phyloP scores from a whole-genome alignment of 2,329 filamentous ascomycete species.

The Cryphonectria japonica region DNA sequence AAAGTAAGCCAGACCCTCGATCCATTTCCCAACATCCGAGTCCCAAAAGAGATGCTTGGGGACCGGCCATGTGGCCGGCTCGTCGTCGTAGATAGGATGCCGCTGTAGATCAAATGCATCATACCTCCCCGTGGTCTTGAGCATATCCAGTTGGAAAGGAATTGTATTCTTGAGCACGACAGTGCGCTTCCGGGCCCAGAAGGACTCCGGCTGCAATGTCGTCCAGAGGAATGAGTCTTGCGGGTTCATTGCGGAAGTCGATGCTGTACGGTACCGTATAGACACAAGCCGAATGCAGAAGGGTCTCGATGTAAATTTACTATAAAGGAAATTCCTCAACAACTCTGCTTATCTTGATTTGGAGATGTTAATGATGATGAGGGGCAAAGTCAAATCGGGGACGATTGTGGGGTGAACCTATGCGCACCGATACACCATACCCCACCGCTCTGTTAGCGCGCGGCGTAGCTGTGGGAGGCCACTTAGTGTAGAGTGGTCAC shows the following conservation, averaged over 20 bases:
- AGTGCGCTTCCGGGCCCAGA: constrained; percentile 26
- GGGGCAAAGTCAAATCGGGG: constrained; percentile 4
- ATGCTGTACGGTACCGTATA: background rate
- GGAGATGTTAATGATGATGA: background rate
- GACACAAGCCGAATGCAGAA: background rate
- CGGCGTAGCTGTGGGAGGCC: background rate
- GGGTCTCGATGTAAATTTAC: background rate
- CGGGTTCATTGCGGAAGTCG: constrained; percentile 14
- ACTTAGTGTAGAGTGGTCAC: no score
- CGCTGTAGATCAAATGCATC: constrained; percentile 61
- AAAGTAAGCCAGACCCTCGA: constrained; percentile 64
- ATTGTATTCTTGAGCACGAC: constrained; percentile 23
- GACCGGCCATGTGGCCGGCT: constrained; percentile 39
- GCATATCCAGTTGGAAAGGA: constrained; percentile 26
- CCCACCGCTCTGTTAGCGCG: background rate
- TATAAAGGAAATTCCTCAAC: background rate
- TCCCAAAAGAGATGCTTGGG: constrained; percentile 57
- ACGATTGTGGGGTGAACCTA: constrained; percentile 20
- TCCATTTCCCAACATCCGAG: constrained; percentile 61
- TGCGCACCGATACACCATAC: background rate
- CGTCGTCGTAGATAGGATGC: constrained; percentile 56
- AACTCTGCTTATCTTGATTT: background rate
- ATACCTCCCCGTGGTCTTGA: constrained; percentile 52
- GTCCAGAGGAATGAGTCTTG: constrained; percentile 25
- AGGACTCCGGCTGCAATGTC: constrained; percentile 19